phyloP scores from a whole-genome alignment of 2,329 filamentous ascomycete genomes.

The Colletotrichum camelliae region DNA sequence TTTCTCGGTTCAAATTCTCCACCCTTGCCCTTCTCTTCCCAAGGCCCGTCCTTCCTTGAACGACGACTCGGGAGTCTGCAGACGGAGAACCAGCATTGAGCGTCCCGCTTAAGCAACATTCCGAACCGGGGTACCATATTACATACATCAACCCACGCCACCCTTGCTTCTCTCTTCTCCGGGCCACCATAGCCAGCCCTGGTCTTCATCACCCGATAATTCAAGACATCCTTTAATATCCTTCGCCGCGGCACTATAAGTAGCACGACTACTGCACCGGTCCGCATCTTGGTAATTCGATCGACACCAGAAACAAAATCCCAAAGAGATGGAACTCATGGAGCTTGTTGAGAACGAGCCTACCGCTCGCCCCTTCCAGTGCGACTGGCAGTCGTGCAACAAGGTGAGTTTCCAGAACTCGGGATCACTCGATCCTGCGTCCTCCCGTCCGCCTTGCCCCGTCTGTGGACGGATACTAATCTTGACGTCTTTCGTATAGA shows the following conservation, averaged over 20 bases:
- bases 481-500: constrained; percentile 46
- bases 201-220: constrained; percentile 13
- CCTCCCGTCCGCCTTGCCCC: neutral
- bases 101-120: constrained; percentile 15
- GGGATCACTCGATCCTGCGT: neutral
- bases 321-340: constrained; percentile 63
- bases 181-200: neutral
- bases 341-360: constrained; percentile 70
- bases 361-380: constrained; percentile 66
- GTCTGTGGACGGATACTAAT: constrained; percentile 15
- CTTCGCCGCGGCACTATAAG: constrained; percentile 8
- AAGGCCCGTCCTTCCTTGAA: constrained; percentile 3
- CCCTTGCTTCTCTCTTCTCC: constrained; percentile 12
- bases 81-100: constrained; percentile 15
- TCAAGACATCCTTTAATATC: constrained; percentile 15
- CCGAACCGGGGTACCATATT: constrained; percentile 13
- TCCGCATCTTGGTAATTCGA: constrained; percentile 35
- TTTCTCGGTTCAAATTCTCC: neutral
- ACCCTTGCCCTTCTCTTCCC: neutral
- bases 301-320: constrained; percentile 27
- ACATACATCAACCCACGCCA: constrained; percentile 9
- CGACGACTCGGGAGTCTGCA: constrained; percentile 13
- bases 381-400: constrained; percentile 66
- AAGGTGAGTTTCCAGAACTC: constrained; percentile 52
- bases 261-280: constrained; percentile 15